Conservation (phyloP, 768 basidiomycete genomes). For the Hydnomerulius pinastri region DNA sequence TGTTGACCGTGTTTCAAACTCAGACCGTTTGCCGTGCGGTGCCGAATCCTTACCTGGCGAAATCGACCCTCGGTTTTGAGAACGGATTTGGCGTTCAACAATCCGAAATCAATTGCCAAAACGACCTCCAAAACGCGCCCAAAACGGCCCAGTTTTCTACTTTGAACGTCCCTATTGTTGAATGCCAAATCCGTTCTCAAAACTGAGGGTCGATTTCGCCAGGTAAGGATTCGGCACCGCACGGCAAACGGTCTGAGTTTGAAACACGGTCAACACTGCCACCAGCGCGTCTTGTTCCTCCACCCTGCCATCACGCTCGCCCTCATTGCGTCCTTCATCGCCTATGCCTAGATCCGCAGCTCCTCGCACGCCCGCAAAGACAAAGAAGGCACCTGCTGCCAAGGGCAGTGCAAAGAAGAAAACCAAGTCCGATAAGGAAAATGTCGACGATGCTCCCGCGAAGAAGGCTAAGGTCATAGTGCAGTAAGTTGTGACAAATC, state of each 20-base stretch:
- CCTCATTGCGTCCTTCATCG: neutral
- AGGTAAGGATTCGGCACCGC: too few species aligned
- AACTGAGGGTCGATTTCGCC: too few species aligned
- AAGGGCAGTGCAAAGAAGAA: neutral
- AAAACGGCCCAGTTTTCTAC: neutral
- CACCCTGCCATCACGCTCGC: too few species aligned
- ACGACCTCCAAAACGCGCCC: neutral
- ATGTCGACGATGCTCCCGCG: neutral
- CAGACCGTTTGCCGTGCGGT: neutral
- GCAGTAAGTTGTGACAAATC: neutral
- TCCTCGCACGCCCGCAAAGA: neutral
- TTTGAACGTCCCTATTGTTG: constrained; percentile 8
- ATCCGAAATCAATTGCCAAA: neutral
- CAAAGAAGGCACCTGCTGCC: neutral
- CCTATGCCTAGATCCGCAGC: neutral
- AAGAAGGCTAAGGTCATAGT: neutral
- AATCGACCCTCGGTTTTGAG: neutral
- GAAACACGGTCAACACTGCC: too few species aligned
- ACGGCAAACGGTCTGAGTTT: too few species aligned
- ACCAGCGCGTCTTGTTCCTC: too few species aligned
- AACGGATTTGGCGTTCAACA: neutral
- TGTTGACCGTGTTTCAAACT: neutral
- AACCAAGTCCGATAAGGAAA: neutral
- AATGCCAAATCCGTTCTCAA: too few species aligned
- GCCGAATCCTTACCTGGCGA: neutral